Evolutionary conservation across 2,329 filamentous ascomycete species (phyloP).

Genomic region (Stylonectria norvegica): DNA sequence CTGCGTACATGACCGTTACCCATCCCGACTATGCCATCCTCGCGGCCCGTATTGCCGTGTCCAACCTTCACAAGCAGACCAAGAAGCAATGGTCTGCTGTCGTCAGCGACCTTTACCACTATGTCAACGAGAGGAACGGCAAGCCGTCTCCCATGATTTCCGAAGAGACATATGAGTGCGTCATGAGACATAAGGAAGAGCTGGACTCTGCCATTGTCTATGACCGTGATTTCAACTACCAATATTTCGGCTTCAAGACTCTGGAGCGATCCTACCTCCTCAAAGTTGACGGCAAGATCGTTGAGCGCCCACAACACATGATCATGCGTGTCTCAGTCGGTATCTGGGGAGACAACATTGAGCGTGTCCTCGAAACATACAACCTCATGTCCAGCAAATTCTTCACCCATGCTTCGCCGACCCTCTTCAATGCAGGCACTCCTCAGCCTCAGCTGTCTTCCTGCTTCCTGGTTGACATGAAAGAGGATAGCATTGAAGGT

Average conservation of each 20-base stretch:
- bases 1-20: conserved; percentile 99
- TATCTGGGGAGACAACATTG: conserved; percentile 92
- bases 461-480: conserved; percentile 99
- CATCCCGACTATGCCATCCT: conserved; percentile 99
- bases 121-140: conserved; percentile 90
- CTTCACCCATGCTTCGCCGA: conserved; percentile 97
- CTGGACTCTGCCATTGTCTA: conserved; percentile 99
- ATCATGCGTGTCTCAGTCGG: conserved; percentile 99
- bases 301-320: conserved; percentile 97
- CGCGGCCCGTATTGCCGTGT: conserved; percentile 95
- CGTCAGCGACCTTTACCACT: conserved; percentile 88
- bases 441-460: conserved; percentile 93
- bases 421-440: conserved; percentile 96
- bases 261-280: conserved; percentile 96
- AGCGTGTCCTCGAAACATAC: conserved; percentile 95
- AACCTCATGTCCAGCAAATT: conserved; percentile 98
- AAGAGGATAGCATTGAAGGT: conserved; percentile 98
- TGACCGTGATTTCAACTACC: conserved; percentile 99
- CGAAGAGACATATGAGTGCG: conserved; percentile 80
- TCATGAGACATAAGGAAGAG: conserved; percentile 95
- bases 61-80: conserved; percentile 99
- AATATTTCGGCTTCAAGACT: conserved; percentile 99
- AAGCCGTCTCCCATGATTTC: conserved; percentile 91
- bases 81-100: conserved; percentile 99
- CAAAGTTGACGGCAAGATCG: conserved; percentile 91